Evolutionary conservation across 2,329 filamentous ascomycete genomes (phyloP).

Genomic region (Aureobasidium sp.): DNA sequence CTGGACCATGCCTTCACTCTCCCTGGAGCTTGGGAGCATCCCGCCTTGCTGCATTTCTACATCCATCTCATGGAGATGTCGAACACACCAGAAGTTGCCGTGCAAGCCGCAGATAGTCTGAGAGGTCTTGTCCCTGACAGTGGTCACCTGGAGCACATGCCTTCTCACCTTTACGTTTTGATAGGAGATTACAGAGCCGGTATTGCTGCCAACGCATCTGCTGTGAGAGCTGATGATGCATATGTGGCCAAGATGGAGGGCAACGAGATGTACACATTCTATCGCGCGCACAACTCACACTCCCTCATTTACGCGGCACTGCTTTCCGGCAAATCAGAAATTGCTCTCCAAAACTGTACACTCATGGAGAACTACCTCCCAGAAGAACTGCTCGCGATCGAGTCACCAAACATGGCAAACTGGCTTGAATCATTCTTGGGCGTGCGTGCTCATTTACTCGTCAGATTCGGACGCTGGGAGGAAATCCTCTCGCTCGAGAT

Average conservation of each 20-base stretch:
- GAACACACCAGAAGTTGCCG: conserved; percentile 53
- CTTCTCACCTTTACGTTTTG: conserved; percentile 66
- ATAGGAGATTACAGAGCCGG: conserved; percentile 63
- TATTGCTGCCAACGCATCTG: conserved; percentile 59
- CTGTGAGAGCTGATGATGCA: conserved; percentile 61
- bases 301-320: conserved; percentile 71
- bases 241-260: conserved; percentile 54
- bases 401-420: conserved; percentile 60
- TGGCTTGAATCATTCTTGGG: conserved; percentile 67
- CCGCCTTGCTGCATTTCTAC: conserved; percentile 67
- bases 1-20: conserved; percentile 53
- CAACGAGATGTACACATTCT: conserved; percentile 69
- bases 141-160: conserved; percentile 71
- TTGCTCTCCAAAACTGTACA: conserved; percentile 55
- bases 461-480: conserved; percentile 68
- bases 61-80: conserved; percentile 78
- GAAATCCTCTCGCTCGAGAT: conserved; percentile 54
- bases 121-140: conserved; percentile 60
- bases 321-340: conserved; percentile 60
- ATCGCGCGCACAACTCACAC: conserved; percentile 67
- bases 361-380: conserved; percentile 58
- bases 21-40: conserved; percentile 49
- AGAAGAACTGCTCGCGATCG: conserved; percentile 54
- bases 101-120: conserved; percentile 55
- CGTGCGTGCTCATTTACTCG: conserved; percentile 62